phyloP scores from a whole-genome alignment of 108 stramenopile genomes.

The Stephanodiscus minutulus region DNA sequence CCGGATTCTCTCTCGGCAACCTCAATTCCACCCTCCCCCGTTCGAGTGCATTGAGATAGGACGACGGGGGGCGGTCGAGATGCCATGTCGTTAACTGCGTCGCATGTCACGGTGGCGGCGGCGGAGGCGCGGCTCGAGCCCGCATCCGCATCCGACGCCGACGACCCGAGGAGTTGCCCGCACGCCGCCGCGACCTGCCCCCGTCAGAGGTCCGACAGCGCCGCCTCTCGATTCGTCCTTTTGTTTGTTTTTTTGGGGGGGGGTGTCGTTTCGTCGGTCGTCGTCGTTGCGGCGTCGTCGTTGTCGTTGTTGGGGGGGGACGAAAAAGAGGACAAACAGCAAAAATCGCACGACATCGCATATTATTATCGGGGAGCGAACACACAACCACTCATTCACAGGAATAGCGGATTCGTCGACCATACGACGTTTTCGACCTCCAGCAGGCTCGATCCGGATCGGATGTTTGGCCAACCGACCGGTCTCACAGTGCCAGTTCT shows the following conservation, averaged over 20 bases:
- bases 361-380: not conserved
- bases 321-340: too few species aligned
- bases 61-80: conserved; percentile 15
- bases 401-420: conserved; percentile 77
- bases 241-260: too few species aligned
- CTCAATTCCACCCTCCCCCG: conserved; percentile 31
- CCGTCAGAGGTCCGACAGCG: conserved; percentile 54
- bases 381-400: conserved; percentile 15
- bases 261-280: too few species aligned
- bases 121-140: too few species aligned
- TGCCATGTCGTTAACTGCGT: conserved; percentile 24
- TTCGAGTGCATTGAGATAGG: conserved; percentile 30
- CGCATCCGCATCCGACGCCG: conserved; percentile 74
- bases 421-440: conserved; percentile 76
- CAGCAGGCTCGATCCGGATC: conserved; percentile 62
- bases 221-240: conserved; percentile 77
- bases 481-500: too few species aligned
- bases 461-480: too few species aligned
- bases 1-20: conserved; percentile 36
- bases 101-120: conserved; percentile 53
- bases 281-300: too few species aligned
- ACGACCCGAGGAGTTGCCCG: conserved; percentile 53
- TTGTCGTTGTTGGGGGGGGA: too few species aligned
- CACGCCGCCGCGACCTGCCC: conserved; percentile 59
- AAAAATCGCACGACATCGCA: too few species aligned